phyloP scores from a whole-genome alignment of 2,329 filamentous ascomycete genomes.

The Grosmannia huntii region DNA sequence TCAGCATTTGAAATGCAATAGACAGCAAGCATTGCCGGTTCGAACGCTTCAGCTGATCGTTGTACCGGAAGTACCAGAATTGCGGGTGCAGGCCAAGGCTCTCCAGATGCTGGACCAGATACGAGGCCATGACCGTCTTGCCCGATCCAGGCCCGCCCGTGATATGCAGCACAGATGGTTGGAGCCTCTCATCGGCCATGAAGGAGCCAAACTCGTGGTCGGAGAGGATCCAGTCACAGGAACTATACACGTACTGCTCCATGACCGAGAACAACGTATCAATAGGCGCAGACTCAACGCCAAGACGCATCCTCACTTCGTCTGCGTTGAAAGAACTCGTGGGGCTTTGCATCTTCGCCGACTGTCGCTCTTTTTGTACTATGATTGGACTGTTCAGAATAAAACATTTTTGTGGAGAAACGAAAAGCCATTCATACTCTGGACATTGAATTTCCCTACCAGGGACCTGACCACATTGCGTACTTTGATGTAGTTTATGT shows the following conservation, averaged over 20 bases:
- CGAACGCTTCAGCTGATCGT: neutral
- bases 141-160: neutral
- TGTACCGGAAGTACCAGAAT: conserved; percentile 1
- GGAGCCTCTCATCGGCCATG: neutral
- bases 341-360: neutral
- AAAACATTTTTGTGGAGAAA: too few species aligned
- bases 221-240: neutral
- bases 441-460: neutral
- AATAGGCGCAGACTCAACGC: neutral
- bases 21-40: neutral
- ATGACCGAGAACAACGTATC: neutral
- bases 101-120: neutral
- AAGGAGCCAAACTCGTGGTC: neutral
- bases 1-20: conserved; percentile 2
- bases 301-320: neutral
- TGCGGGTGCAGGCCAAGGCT: neutral
- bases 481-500: neutral
- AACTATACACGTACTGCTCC: neutral
- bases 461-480: neutral
- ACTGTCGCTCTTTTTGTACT: neutral
- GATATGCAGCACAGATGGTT: neutral
- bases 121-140: conserved; percentile 1
- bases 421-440: too few species aligned
- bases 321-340: neutral
- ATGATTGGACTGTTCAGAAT: too few species aligned